A percentile compares a stretch with the other conserved stretches of the same genome.
Conservation (phyloP, 495 filamentous ascomycete species). For the Thermothielavioides terrestris region DNA sequence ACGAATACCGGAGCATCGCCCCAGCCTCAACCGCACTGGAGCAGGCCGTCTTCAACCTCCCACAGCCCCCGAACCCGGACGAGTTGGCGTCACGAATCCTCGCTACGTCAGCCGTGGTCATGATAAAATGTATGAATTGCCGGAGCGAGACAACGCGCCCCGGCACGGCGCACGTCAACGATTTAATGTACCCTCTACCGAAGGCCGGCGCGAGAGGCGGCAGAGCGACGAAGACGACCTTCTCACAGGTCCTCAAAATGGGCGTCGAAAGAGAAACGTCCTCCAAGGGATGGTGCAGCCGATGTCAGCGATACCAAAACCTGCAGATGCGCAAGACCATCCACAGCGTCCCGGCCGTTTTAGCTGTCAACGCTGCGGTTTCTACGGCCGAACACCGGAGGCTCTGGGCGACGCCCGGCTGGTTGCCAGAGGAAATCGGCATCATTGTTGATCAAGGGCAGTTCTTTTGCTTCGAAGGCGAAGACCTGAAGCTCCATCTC, state of each 20-base stretch:
- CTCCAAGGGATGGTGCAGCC: conserved; percentile 80
- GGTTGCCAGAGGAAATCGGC: conserved; percentile 88
- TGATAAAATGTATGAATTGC: conserved; percentile 76
- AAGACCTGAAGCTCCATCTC: conserved; percentile 64
- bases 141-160: conserved; percentile 63
- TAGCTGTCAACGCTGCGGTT: conserved; percentile 76
- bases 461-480: conserved; percentile 83
- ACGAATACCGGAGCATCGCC: conserved; percentile 22
- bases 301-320: conserved; percentile 77
- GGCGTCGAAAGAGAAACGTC: conserved; percentile 79
- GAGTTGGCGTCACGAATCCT: conserved; percentile 25
- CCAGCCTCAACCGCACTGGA: conserved; percentile 23
- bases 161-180: conserved; percentile 64
- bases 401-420: conserved; percentile 78
- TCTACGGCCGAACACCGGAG: conserved; percentile 61
- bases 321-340: conserved; percentile 72
- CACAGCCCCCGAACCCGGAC: conserved; percentile 8
- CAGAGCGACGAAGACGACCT: conserved; percentile 49
- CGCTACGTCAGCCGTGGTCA: conserved; percentile 36
- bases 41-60: conserved; percentile 15
- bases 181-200: conserved; percentile 67
- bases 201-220: conserved; percentile 37
- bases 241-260: conserved; percentile 75
- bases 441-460: conserved; percentile 72
- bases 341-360: conserved; percentile 65